These are phyloP conservation scores for Termitomyces sp. DNA, from an alignment of 768 basidiomycete genomes.

Conservation along the genomic window DNA sequence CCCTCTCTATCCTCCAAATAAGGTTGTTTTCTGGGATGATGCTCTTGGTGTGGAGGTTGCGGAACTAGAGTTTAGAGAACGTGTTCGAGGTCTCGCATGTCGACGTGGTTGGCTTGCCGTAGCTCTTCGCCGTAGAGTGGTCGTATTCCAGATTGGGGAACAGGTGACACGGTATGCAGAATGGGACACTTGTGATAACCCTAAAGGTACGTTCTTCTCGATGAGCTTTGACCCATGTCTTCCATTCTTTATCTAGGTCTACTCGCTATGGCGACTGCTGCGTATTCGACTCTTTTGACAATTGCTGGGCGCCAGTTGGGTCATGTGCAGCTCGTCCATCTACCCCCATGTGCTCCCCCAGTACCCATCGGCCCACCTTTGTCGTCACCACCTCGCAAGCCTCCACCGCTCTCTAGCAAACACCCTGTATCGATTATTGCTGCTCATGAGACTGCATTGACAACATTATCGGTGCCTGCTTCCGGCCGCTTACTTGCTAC, in stretches of 20 bases:
- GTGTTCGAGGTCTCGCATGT: slow-evolving; percentile 75
- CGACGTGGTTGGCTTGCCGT: slow-evolving; percentile 84
- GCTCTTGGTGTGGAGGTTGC: slow-evolving; percentile 71
- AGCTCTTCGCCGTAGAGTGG: slow-evolving; percentile 72
- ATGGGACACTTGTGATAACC: slow-evolving; percentile 89
- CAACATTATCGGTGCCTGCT: slow-evolving; percentile 71
- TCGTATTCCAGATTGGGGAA: slow-evolving; percentile 70
- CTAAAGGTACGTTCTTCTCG: slow-evolving; percentile 47
- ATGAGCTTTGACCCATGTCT: not conserved
- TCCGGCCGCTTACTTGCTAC: slow-evolving; percentile 83
- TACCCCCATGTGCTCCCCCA: slow-evolving; percentile 74
- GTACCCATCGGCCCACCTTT: slow-evolving; percentile 53
- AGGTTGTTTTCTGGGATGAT: slow-evolving; percentile 90
- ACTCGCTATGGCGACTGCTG: slow-evolving; percentile 73
- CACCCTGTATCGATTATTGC: slow-evolving; percentile 77
- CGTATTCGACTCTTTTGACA: slow-evolving; percentile 76
- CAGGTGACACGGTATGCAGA: slow-evolving; percentile 62
- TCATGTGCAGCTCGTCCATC: slow-evolving; percentile 83
- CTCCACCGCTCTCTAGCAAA: slow-evolving; percentile 54
- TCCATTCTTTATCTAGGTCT: slow-evolving; percentile 44
- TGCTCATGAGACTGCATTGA: slow-evolving; percentile 78
- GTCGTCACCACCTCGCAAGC: slow-evolving; percentile 47
- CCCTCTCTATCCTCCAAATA: slow-evolving; percentile 88
- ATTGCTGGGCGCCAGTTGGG: slow-evolving; percentile 85
- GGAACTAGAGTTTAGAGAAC: slow-evolving; percentile 86